Conservation (phyloP, 768 basidiomycete genomes). For the Naganishia vishniacii region DNA sequence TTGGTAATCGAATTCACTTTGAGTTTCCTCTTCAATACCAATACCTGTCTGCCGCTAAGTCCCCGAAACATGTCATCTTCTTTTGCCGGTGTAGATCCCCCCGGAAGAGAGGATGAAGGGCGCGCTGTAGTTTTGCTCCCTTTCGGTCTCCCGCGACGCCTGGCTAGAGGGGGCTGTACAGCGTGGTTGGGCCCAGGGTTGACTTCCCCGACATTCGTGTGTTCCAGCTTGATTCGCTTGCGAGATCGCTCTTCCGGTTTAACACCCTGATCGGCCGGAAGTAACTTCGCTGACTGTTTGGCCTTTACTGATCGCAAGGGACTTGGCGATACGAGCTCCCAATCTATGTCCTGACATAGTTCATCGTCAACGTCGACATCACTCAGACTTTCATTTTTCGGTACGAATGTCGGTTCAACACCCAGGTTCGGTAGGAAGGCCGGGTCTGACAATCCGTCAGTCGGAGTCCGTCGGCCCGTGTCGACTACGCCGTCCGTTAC, state of each 20-base stretch:
- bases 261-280: background rate
- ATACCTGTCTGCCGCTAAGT: conserved; percentile 85
- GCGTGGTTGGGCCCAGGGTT: background rate
- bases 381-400: conserved; percentile 10
- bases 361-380: conserved; percentile 28
- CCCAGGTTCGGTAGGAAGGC: background rate
- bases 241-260: background rate
- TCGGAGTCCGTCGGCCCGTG: background rate
- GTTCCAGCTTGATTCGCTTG: conserved; percentile 1
- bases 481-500: background rate
- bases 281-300: background rate
- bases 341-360: background rate
- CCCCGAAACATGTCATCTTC: conserved; percentile 48
- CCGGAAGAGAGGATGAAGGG: background rate
- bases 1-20: conserved; percentile 63
- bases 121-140: conserved; percentile 11
- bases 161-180: background rate
- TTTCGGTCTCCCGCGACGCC: conserved; percentile 46
- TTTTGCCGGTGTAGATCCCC: conserved; percentile 14
- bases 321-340: background rate
- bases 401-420: background rate
- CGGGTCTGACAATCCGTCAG: background rate
- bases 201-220: too few relatives aligned
- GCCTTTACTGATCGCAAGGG: background rate
- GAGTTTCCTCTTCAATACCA: conserved; percentile 80